These are phyloP conservation scores for Phlyctochytrium planicorne DNA, from an alignment of 192 early-diverging fungal genomes.

Conservation along the genomic window DNA sequence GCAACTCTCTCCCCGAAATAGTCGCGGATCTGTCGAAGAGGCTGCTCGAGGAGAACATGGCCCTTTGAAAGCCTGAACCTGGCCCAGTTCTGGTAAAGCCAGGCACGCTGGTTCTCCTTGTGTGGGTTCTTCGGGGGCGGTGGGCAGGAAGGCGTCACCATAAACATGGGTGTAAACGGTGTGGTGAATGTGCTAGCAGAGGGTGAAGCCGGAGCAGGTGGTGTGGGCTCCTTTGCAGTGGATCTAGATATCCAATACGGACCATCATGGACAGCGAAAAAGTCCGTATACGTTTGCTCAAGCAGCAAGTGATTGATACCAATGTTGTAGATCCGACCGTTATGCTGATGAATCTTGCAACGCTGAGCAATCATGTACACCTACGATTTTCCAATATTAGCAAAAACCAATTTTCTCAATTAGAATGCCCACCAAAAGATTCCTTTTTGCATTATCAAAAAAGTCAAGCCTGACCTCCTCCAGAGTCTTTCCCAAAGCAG, in stretches of 20 bases:
- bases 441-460: conserved; percentile 30
- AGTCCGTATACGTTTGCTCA: conserved; percentile 38
- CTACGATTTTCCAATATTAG: conserved; percentile 1
- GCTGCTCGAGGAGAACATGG: conserved; percentile 17
- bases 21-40: conserved; percentile 28
- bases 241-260: conserved; percentile 16
- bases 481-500: background rate
- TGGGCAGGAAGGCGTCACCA: background rate
- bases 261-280: conserved; percentile 62
- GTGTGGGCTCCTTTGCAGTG: background rate
- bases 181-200: background rate
- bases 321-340: background rate
- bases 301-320: conserved; percentile 47
- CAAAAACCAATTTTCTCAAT: background rate
- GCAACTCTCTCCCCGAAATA: conserved; percentile 74
- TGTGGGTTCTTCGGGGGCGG: background rate
- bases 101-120: conserved; percentile 39
- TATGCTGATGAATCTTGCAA: conserved; percentile 8
- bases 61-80: conserved; percentile 4
- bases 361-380: conserved; percentile 20
- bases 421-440: conserved; percentile 29
- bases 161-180: background rate
- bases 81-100: conserved; percentile 46
- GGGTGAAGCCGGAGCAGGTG: background rate
- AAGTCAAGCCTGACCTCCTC: conserved; percentile 28